Evolutionary conservation across 371 early-diverging fungal species (phyloP).

Genomic region (Mucor racemosus): DNA sequence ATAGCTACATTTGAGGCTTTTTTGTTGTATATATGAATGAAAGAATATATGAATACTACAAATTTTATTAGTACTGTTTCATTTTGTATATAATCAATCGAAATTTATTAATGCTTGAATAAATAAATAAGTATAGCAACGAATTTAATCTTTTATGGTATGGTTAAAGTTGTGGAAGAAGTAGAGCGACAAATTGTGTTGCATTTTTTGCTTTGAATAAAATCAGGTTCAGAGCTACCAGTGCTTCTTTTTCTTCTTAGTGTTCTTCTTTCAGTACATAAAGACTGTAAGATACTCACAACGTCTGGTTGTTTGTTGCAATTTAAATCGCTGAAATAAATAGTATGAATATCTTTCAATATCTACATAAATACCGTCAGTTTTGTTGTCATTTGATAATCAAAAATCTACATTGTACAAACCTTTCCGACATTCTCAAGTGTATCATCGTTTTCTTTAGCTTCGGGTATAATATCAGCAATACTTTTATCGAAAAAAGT

Average conservation of each 20-base stretch:
- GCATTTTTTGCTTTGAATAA: background rate
- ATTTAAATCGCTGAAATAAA: background rate
- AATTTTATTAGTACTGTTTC: no score
- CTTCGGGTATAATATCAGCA: conserved; percentile 4
- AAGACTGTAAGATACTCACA: background rate
- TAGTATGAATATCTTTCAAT: background rate
- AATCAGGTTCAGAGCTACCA: background rate
- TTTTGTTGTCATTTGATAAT: background rate
- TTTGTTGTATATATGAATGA: no score
- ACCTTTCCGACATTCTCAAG: background rate
- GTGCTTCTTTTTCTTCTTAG: background rate
- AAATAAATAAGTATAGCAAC: no score
- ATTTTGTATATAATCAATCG: no score
- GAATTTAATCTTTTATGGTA: no score
- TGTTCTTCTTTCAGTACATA: background rate
- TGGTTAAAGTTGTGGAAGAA: background rate
- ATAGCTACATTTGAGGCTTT: no score
- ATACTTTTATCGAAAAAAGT: background rate
- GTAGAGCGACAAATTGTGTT: background rate
- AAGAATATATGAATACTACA: no score
- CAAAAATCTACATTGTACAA: background rate
- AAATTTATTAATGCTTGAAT: no score
- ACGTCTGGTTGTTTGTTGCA: background rate
- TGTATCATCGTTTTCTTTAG: no score
- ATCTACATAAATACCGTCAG: background rate